A percentile compares a stretch with the other conserved stretches of the same genome.
Conservation (phyloP, 306 rosid genomes). For the Casuarina equisetifolia region DNA sequence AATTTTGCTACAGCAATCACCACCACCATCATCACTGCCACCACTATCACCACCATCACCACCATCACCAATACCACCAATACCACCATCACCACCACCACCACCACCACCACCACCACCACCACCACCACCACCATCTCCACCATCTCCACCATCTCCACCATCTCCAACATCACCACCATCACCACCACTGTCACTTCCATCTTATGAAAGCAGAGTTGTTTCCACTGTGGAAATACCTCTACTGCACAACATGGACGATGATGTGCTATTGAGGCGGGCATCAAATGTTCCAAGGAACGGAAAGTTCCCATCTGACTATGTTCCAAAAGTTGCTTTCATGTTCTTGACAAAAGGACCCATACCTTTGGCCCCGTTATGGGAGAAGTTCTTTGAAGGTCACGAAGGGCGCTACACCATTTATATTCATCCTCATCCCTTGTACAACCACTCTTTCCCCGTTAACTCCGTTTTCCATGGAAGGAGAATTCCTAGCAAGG, state of each 20-base stretch:
- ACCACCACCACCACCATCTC: neutral
- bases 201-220: neutral
- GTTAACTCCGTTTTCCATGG: constrained; percentile 43
- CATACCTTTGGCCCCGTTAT: constrained; percentile 45
- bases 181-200: constrained; percentile 1
- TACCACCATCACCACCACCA: neutral
- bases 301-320: constrained; percentile 16
- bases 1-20: neutral
- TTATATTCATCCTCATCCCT: constrained; percentile 57
- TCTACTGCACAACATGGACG: constrained; percentile 42
- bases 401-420: constrained; percentile 43
- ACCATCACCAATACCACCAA: neutral
- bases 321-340: constrained; percentile 57
- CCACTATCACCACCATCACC: constrained; percentile 5
- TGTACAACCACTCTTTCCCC: constrained; percentile 33
- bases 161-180: constrained; percentile 4
- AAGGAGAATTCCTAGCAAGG: constrained; percentile 61
- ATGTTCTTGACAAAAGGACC: constrained; percentile 63
- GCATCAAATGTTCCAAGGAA: constrained; percentile 38
- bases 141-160: neutral
- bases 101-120: constrained; percentile 12
- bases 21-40: neutral
- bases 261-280: constrained; percentile 42
- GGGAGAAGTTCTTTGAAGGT: constrained; percentile 63
- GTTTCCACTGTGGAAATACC: constrained; percentile 6